A percentile compares a stretch with the other conserved stretches of the same genome.
These are phyloP conservation scores for Spergularia bocconei DNA, from an alignment of 148 eudicot species.

Conservation along the genomic window DNA sequence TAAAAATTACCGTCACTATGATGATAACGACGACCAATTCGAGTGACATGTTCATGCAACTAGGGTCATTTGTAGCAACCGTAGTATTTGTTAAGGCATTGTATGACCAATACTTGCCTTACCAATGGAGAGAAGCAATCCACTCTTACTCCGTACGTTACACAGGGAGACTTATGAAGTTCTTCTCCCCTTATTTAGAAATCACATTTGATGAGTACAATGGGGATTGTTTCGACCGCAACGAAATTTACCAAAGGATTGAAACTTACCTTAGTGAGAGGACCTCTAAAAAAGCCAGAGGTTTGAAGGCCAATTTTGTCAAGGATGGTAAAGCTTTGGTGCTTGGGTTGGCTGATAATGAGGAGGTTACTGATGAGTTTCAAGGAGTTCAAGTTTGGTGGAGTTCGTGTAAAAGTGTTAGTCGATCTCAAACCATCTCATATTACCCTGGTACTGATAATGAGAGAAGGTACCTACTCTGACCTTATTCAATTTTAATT, in stretches of 20 bases:
- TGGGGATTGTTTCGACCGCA: conserved; percentile 12
- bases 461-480: conserved; percentile 18
- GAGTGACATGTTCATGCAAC: conserved; percentile 6
- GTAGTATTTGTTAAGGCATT: conserved; percentile 22
- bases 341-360: conserved; percentile 34
- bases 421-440: conserved; percentile 9
- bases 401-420: background rate
- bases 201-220: conserved; percentile 24
- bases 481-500: background rate
- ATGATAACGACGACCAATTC: background rate
- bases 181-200: conserved; percentile 17
- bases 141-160: background rate
- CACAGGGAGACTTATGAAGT: background rate
- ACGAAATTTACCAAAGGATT: conserved; percentile 24
- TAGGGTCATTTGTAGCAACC: conserved; percentile 26
- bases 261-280: conserved; percentile 31
- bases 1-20: too few relatives aligned
- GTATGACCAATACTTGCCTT: conserved; percentile 27
- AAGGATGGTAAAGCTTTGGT: conserved; percentile 26
- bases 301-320: conserved; percentile 31
- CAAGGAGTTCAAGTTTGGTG: conserved; percentile 36
- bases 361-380: conserved; percentile 32
- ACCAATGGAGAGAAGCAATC: conserved; percentile 4
- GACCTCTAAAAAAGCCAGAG: conserved; percentile 26
- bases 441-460: conserved; percentile 22